Evolutionary conservation across 495 filamentous ascomycete genomes (phyloP).

Genomic region (Penicillium angulare): DNA sequence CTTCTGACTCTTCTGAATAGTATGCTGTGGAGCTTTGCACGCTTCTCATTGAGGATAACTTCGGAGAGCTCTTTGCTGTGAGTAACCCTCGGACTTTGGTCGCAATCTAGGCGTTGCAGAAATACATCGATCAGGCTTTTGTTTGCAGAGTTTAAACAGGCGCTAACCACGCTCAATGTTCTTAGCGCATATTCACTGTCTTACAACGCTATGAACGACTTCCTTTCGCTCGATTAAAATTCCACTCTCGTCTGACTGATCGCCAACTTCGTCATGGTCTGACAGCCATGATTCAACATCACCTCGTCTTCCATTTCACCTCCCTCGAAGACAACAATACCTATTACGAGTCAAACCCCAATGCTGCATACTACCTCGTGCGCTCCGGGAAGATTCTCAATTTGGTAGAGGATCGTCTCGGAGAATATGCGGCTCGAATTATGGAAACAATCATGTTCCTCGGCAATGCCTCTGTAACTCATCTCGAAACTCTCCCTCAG

Average conservation of each 20-base stretch:
- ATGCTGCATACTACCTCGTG: slow-evolving; percentile 72
- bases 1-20: slow-evolving; percentile 35
- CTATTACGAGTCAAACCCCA: slow-evolving; percentile 75
- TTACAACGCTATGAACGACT: slow-evolving; percentile 77
- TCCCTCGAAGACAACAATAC: slow-evolving; percentile 61
- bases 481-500: slow-evolving; percentile 56
- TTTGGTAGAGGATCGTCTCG: slow-evolving; percentile 66
- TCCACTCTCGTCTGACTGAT: slow-evolving; percentile 63
- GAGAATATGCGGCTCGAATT: slow-evolving; percentile 64
- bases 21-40: slow-evolving; percentile 77
- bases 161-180: slow-evolving; percentile 4
- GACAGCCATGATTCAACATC: slow-evolving; percentile 81
- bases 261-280: slow-evolving; percentile 75
- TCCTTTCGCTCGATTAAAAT: slow-evolving; percentile 61
- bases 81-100: slow-evolving; percentile 42
- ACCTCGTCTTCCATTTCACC: slow-evolving; percentile 74
- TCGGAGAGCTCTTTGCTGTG: slow-evolving; percentile 89
- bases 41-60: slow-evolving; percentile 82
- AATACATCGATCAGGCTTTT: not conserved
- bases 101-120: not conserved
- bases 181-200: slow-evolving; percentile 72
- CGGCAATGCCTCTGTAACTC: slow-evolving; percentile 71
- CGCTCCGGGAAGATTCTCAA: slow-evolving; percentile 81
- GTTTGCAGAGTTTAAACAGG: not conserved
- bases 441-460: slow-evolving; percentile 71